These are phyloP conservation scores for Solanum pinnatisectum DNA, from an alignment of 257 asterid species.

Conservation along the genomic window DNA sequence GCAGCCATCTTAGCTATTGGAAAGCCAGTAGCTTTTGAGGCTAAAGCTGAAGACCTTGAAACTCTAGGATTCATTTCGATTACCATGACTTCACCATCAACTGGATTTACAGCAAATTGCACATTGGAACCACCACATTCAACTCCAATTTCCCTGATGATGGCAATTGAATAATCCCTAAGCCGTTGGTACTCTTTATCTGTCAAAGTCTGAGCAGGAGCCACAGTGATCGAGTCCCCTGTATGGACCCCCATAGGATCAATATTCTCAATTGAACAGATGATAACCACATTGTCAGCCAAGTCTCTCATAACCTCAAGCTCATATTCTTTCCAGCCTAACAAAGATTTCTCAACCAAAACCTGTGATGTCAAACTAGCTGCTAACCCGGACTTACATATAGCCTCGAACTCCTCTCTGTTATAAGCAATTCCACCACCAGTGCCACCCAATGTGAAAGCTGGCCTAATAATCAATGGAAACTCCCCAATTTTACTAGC, in stretches of 20 bases:
- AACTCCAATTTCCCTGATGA: slow-evolving; percentile 96
- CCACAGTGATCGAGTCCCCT: slow-evolving; percentile 95
- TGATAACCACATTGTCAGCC: slow-evolving; percentile 97
- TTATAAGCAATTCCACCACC: slow-evolving; percentile 99
- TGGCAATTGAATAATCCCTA: slow-evolving; percentile 94
- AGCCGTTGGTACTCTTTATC: slow-evolving; percentile 94
- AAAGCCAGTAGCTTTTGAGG: slow-evolving; percentile 98
- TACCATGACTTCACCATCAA: slow-evolving; percentile 96
- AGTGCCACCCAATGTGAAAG: slow-evolving; percentile 91
- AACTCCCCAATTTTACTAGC: slow-evolving; percentile 81
- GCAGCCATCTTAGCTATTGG: slow-evolving; percentile 99
- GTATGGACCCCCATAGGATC: slow-evolving; percentile 99
- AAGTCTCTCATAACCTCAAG: slow-evolving; percentile 97
- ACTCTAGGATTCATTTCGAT: slow-evolving; percentile 99
- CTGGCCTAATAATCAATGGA: slow-evolving; percentile 91
- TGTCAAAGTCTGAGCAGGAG: slow-evolving; percentile 96
- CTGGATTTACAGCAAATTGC: slow-evolving; percentile 91
- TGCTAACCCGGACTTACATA: slow-evolving; percentile 88
- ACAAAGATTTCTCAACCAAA: slow-evolving; percentile 86
- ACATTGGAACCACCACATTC: slow-evolving; percentile 98
- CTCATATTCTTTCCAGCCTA: slow-evolving; percentile 99
- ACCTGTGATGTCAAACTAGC: slow-evolving; percentile 95
- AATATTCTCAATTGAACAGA: slow-evolving; percentile 94
- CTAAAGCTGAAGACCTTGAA: slow-evolving; percentile 93
- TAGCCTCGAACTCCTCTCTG: slow-evolving; percentile 86